Conservation (phyloP, 176 grass and related monocot species). For the Oropetium thomaeum region DNA sequence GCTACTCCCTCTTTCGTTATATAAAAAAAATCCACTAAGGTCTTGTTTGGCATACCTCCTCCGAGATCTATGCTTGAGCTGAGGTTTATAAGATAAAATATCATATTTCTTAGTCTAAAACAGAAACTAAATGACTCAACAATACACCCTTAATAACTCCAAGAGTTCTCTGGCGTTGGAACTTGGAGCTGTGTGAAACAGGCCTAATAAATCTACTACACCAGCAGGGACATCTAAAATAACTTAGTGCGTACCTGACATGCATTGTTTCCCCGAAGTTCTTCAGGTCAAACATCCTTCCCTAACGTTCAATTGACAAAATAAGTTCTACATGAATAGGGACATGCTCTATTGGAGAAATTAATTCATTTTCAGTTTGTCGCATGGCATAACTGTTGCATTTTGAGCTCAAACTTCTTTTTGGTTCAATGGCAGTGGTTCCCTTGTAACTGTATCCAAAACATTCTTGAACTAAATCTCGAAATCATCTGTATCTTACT, state of each 20-base stretch:
- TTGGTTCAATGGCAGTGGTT: slow-evolving; percentile 1
- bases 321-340: neutral
- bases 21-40: too few relatives aligned
- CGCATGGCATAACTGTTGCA: neutral
- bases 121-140: too few relatives aligned
- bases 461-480: neutral
- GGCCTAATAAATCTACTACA: neutral
- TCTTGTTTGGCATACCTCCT: too few relatives aligned
- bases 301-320: neutral
- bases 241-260: neutral
- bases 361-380: neutral
- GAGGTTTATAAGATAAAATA: too few relatives aligned
- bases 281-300: neutral
- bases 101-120: too few relatives aligned
- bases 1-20: neutral
- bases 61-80: too few relatives aligned
- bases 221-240: neutral
- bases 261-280: slow-evolving; percentile 2
- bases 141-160: too few relatives aligned
- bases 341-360: neutral
- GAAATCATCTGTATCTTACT: neutral
- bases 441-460: slow-evolving; percentile 1
- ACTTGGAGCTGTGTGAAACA: too few relatives aligned
- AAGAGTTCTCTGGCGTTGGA: too few relatives aligned
- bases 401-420: neutral